These are phyloP conservation scores for Pouteria glomerata DNA, from an alignment of 148 eudicot species.

Conservation along the genomic window DNA sequence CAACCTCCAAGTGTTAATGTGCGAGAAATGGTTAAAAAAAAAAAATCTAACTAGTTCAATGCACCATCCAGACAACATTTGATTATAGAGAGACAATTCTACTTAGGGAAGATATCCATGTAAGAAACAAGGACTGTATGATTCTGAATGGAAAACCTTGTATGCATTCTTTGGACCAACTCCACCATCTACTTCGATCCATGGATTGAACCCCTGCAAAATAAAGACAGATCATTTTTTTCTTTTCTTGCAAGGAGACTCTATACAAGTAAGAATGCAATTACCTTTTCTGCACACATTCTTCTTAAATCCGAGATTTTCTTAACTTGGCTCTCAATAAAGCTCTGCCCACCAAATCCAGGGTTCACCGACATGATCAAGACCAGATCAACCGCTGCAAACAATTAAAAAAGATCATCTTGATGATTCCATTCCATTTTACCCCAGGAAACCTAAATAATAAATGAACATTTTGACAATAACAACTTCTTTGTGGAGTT, in stretches of 20 bases:
- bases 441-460: too few relatives aligned
- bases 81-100: too few relatives aligned
- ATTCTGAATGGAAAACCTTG: constrained; percentile 41
- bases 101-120: too few relatives aligned
- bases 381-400: constrained; percentile 81
- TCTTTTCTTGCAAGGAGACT: not conserved
- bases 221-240: not conserved
- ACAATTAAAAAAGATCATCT: constrained; percentile 8
- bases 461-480: too few relatives aligned
- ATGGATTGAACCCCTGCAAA: constrained; percentile 92
- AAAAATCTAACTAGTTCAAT: too few relatives aligned
- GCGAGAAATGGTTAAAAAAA: too few relatives aligned
- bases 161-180: constrained; percentile 87
- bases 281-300: constrained; percentile 83
- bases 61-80: too few relatives aligned
- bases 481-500: not conserved
- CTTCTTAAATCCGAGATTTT: constrained; percentile 80
- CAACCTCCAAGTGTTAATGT: too few relatives aligned
- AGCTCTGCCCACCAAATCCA: constrained; percentile 98
- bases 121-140: not conserved
- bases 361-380: constrained; percentile 97
- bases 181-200: constrained; percentile 99
- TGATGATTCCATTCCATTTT: too few relatives aligned
- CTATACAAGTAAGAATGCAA: constrained; percentile 1
- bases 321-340: constrained; percentile 97